These are phyloP conservation scores for Sergeia podlipaevii DNA, from an alignment of 208 protist species.

Conservation along the genomic window DNA sequence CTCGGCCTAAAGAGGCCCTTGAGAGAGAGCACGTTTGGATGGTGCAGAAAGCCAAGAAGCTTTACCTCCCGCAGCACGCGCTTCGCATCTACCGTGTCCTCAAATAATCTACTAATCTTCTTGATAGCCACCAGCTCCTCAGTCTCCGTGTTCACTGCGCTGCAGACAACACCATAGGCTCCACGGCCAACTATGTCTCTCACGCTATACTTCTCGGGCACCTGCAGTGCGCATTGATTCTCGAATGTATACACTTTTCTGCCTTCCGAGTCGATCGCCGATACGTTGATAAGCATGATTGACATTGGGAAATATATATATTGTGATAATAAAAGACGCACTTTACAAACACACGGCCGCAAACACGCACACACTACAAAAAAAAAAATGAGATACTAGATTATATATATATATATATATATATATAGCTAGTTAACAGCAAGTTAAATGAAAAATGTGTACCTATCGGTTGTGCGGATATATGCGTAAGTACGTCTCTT, in stretches of 20 bases:
- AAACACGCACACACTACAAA: too few species aligned
- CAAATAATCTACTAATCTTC: conserved; percentile 95
- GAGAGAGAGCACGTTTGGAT: conserved; percentile 82
- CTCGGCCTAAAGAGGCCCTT: conserved; percentile 65
- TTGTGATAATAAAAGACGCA: too few species aligned
- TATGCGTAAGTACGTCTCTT: too few species aligned
- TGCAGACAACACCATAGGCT: conserved; percentile 89
- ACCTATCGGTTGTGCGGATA: too few species aligned
- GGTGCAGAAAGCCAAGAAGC: conserved; percentile 57
- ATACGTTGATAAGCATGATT: conserved; percentile 76
- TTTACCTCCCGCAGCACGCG: conserved; percentile 82
- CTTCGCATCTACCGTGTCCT: conserved; percentile 92
- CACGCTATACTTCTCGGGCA: conserved; percentile 71
- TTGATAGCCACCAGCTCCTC: conserved; percentile 96
- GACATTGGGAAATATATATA: too few species aligned
- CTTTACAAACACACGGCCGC: too few species aligned
- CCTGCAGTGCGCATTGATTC: conserved; percentile 46
- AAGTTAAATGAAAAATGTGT: too few species aligned
- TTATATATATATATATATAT: too few species aligned
- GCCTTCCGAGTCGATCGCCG: conserved; percentile 46
- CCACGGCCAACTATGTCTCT: conserved; percentile 77
- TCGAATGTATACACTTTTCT: conserved; percentile 79
- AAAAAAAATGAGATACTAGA: too few species aligned
- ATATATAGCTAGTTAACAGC: too few species aligned
- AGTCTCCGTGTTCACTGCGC: conserved; percentile 54